Percentiles rank a stretch among this genome's conserved stretches.
Evolutionary conservation across 2,329 filamentous ascomycete genomes (phyloP).

Genomic region (Aureobasidium sp.): DNA sequence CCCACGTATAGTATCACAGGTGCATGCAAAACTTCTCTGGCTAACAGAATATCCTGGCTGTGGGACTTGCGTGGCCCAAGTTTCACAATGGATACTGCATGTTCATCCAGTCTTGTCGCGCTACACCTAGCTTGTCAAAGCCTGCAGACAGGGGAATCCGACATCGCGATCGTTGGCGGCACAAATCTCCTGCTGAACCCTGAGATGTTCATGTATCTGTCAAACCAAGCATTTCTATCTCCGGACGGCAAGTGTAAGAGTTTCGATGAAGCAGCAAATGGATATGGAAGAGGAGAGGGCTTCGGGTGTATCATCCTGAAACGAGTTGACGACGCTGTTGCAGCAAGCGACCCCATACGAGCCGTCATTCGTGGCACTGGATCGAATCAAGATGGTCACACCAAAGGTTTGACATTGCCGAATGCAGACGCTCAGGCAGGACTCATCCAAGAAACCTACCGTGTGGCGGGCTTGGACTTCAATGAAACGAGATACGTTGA

Average conservation of each 20-base stretch:
- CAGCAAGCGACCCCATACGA: too few relatives aligned
- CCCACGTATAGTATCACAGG: slow-evolving; percentile 20
- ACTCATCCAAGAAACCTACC: too few relatives aligned
- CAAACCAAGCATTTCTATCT: neutral
- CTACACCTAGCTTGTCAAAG: slow-evolving; percentile 18
- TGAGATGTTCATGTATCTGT: neutral
- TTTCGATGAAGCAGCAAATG: slow-evolving; percentile 34
- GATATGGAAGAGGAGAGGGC: slow-evolving; percentile 46
- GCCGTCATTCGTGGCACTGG: too few relatives aligned
- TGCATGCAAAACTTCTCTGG: slow-evolving; percentile 18
- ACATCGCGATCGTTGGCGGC: slow-evolving; percentile 22
- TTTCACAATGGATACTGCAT: slow-evolving; percentile 15
- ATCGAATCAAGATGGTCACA: too few relatives aligned
- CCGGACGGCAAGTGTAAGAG: slow-evolving; percentile 9
- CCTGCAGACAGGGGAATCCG: slow-evolving; percentile 21
- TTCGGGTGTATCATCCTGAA: too few relatives aligned
- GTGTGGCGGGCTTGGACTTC: too few relatives aligned
- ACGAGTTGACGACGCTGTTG: too few relatives aligned
- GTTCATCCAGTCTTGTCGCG: slow-evolving; percentile 5
- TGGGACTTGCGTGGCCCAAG: slow-evolving; percentile 20
- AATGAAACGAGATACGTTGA: too few relatives aligned
- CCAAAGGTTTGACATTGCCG: too few relatives aligned
- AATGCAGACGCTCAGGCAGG: too few relatives aligned
- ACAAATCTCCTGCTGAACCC: slow-evolving; percentile 21
- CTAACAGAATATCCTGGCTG: slow-evolving; percentile 21